Evolutionary conservation across 2,329 filamentous ascomycete species (phyloP).

Genomic region (Ceratocystis colombiana): DNA sequence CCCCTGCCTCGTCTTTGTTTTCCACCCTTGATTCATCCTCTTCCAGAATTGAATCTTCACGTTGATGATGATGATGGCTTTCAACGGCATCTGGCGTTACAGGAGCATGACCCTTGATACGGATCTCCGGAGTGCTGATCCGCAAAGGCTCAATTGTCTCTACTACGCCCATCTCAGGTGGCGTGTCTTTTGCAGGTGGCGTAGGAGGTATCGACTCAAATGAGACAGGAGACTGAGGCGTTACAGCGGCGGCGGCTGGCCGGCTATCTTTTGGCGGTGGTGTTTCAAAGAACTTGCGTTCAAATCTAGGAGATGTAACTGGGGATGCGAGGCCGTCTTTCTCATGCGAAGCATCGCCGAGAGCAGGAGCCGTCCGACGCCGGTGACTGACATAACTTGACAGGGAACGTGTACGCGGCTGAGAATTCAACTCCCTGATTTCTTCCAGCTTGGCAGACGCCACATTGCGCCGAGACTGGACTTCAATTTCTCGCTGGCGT

Average conservation of each 20-base stretch:
- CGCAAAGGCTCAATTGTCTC: neutral
- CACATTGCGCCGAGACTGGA: constrained; percentile 7
- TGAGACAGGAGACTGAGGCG: neutral
- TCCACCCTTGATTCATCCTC: constrained; percentile 8
- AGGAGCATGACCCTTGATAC: neutral
- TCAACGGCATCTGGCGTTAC: constrained; percentile 12
- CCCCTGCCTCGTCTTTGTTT: constrained; percentile 15
- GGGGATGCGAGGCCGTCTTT: constrained; percentile 8
- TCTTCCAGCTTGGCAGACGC: constrained; percentile 37
- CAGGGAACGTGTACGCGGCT: constrained; percentile 19
- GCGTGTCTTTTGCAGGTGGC: constrained; percentile 21
- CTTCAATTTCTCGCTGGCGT: constrained; percentile 37
- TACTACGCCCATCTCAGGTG: constrained; percentile 8
- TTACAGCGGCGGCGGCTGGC: no score
- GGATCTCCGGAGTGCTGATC: neutral
- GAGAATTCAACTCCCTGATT: constrained; percentile 42
- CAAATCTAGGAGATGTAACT: constrained; percentile 10
- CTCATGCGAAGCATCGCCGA: constrained; percentile 4
- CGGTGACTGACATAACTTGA: constrained; percentile 17
- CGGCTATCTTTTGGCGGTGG: neutral
- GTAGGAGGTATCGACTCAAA: constrained; percentile 20
- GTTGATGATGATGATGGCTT: neutral
- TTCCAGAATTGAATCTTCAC: constrained; percentile 14
- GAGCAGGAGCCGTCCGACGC: constrained; percentile 4
- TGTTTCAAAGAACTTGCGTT: constrained; percentile 18